Base-by-base conservation (phyloP, 2,329 filamentous ascomycete genomes). In the Epichloe hybrida region DNA sequence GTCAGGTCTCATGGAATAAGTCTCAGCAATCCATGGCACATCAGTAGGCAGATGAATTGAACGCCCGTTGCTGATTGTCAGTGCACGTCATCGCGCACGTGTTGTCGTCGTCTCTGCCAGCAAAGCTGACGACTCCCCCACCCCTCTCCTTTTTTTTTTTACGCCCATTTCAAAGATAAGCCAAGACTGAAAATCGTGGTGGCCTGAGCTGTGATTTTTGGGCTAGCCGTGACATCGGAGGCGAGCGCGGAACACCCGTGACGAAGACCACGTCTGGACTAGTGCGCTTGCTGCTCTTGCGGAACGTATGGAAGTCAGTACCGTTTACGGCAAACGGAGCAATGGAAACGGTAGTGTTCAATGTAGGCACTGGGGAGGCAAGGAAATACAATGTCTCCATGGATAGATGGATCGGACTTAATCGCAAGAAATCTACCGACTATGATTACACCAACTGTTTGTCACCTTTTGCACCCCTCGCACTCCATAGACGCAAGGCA, bases 41-140 rank as follows among this genome's bases (percentile, higher is more conserved):
- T 31, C 23, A 34, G 47, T 31, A 27, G 39, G 23, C 9, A 49
- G 47, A n/a, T 20, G 9, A 17, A 48, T 20, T 2, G 15, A 27
- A 38, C 4, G 31, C 38, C 27, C 31, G 8, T 8, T 31, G 39
- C 35, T 11, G n/a, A 34, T 36, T 38, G 27, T 31, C 34, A 12
- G 40, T 20, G 34, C 31, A 39, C 46, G 50, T 45, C 46, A 45
- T 51, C 46, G 23, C 50, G 36, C 47, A 44, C 40, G 37, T 39
- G 4, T 4, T 31, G 27, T 31, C 41, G 35, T 34, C 12, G 37
- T 43, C 48, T 48, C 51, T 12, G 36, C 17, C 38, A 43, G 47
- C 27, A 47, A 50, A 42, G 47, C 51, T 52, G 43, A 52, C 47
- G 47, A 47, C 23, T n/a, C 9, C 21, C 40, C 50, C 21, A 23